phyloP scores from a whole-genome alignment of 805 yeast genomes.

The Pichia scutulata region DNA sequence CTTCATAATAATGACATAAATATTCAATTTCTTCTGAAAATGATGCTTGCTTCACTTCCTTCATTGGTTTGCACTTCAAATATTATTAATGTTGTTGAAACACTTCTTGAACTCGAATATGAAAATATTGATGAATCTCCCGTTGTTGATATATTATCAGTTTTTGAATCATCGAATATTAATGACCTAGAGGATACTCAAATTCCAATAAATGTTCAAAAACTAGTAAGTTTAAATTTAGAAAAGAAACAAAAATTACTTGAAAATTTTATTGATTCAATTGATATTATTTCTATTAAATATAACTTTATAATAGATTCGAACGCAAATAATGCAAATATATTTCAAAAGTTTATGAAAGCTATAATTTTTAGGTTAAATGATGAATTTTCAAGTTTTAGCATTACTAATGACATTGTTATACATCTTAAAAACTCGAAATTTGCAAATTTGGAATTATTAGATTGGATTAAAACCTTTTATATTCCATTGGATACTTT shows the following conservation, averaged over 20 bases:
- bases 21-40: background rate
- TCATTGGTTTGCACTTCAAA: background rate
- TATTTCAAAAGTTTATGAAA: conserved; percentile 17
- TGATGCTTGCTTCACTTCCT: background rate
- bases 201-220: background rate
- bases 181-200: too few species aligned
- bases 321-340: background rate
- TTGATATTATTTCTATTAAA: background rate
- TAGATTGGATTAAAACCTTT: conserved; percentile 18
- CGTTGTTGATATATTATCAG: background rate
- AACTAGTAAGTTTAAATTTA: background rate
- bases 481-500: conserved; percentile 18
- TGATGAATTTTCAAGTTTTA: conserved; percentile 9
- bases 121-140: background rate
- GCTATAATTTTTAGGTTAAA: conserved; percentile 17
- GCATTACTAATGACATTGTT: conserved; percentile 1
- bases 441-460: conserved; percentile 6
- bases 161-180: background rate
- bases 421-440: background rate
- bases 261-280: background rate
- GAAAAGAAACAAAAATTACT: background rate
- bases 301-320: conserved; percentile 2
- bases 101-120: background rate
- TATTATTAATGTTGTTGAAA: background rate
- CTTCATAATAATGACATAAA: background rate